Evolutionary conservation across 108 stramenopile genomes (phyloP).

Genomic region (Aurantiochytrium sp.): DNA sequence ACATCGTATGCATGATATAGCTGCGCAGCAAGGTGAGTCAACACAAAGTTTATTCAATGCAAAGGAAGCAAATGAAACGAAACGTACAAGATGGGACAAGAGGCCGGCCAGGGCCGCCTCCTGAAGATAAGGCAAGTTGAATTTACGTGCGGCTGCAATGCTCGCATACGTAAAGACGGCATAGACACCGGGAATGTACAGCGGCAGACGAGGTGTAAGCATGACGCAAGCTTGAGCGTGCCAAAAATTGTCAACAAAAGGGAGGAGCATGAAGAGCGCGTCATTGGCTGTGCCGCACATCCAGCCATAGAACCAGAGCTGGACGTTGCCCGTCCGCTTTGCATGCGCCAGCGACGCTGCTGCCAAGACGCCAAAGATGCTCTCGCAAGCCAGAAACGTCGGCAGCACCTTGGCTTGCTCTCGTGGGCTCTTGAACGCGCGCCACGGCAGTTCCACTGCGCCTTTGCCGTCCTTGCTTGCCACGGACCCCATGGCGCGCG

Average conservation of each 20-base stretch:
- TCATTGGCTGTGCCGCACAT: constrained; percentile 20
- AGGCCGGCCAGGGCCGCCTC: neutral
- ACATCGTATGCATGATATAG: neutral
- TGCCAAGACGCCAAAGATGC: neutral
- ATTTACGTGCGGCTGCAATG: neutral
- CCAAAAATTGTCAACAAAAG: constrained; percentile 22
- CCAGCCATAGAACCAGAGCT: constrained; percentile 13
- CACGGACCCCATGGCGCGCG: no score
- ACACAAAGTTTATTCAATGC: neutral
- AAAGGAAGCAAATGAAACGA: neutral
- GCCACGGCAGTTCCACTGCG: neutral
- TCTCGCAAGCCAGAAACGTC: neutral
- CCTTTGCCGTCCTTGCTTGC: neutral
- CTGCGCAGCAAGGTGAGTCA: neutral
- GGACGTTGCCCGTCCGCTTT: neutral
- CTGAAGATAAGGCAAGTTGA: neutral
- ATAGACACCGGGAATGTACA: constrained; percentile 10
- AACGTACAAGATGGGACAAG: neutral
- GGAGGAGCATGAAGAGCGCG: constrained; percentile 20
- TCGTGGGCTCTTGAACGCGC: neutral
- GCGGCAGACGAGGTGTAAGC: constrained; percentile 16
- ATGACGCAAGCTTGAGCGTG: constrained; percentile 19
- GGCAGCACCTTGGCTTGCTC: neutral
- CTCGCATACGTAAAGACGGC: neutral
- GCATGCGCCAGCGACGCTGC: neutral